Conservation (phyloP, 306 rosid species). For the Canavalia ensiformis region DNA sequence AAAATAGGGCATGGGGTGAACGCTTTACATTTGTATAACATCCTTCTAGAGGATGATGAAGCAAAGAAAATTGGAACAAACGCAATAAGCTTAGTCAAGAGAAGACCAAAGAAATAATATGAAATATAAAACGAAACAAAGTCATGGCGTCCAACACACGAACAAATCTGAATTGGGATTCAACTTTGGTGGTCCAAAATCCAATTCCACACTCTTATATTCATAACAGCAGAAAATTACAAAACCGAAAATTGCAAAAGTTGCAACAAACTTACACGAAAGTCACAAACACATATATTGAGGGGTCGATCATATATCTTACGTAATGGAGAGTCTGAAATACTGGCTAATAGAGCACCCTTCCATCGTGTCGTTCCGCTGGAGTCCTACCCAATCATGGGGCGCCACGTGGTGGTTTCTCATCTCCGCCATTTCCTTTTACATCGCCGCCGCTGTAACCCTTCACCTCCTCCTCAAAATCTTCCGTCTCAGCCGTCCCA, state of each 20-base stretch:
- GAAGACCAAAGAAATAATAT: not conserved
- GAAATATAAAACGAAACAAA: not conserved
- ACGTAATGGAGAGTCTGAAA: conserved; percentile 29
- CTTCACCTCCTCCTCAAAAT: conserved; percentile 59
- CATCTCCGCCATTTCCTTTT: conserved; percentile 58
- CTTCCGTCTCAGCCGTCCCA: conserved; percentile 48
- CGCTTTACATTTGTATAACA: not conserved
- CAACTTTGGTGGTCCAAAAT: conserved; percentile 39
- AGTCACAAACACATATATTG: not conserved
- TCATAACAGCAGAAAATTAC: not conserved
- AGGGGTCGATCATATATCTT: not conserved
- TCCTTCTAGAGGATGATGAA: conserved; percentile 46
- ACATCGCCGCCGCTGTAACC: conserved; percentile 51
- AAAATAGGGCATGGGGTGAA: conserved; percentile 17
- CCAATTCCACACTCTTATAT: conserved; percentile 17
- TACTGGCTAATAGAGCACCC: conserved; percentile 76
- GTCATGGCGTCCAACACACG: conserved; percentile 17
- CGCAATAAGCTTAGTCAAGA: not conserved
- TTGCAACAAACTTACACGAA: not conserved
- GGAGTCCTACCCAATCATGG: conserved; percentile 74
- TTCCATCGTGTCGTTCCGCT: conserved; percentile 60
- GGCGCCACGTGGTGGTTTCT: conserved; percentile 80
- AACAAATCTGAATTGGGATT: conserved; percentile 19
- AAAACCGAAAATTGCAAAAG: not conserved
- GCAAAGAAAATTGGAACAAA: conserved; percentile 13